Conservation (phyloP, 2,329 filamentous ascomycete species). For the Arthrinium phaeospermum region DNA sequence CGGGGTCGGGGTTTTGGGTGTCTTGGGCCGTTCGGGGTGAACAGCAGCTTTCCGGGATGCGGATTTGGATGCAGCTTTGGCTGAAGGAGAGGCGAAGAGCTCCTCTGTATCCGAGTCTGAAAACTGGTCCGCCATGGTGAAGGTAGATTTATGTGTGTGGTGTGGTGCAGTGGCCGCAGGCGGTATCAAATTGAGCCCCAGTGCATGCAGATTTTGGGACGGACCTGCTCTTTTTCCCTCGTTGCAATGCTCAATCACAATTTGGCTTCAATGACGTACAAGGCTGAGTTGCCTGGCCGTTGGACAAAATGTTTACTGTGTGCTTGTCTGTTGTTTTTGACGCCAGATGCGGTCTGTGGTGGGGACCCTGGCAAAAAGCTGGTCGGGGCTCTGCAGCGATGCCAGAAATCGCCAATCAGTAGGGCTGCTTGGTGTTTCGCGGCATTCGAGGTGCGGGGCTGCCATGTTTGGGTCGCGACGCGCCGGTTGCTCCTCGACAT, state of each 20-base stretch:
- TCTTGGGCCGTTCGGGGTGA: conserved; percentile 43
- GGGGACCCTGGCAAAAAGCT: not conserved
- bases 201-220: not conserved
- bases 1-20: conserved; percentile 56
- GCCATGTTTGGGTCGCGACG: conserved; percentile 6
- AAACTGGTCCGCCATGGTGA: conserved; percentile 36
- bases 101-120: conserved; percentile 55
- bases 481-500: not conserved
- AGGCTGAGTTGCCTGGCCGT: conserved; percentile 13
- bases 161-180: not conserved
- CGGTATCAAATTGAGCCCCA: not conserved
- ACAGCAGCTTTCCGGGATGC: conserved; percentile 32
- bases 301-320: not conserved
- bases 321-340: not conserved
- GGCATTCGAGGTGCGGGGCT: conserved; percentile 9
- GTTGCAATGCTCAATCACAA: not conserved
- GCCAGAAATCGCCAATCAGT: not conserved
- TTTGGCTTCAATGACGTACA: conserved; percentile 16
- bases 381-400: conserved; percentile 4
- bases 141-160: not conserved
- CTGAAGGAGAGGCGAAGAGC: conserved; percentile 52
- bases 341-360: conserved; percentile 9
- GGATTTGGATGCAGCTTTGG: conserved; percentile 39
- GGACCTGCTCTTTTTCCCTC: not conserved
- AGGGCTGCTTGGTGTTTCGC: conserved; percentile 3